Evolutionary conservation across 768 basidiomycete species (phyloP).

Genomic region (Collybia sordida): DNA sequence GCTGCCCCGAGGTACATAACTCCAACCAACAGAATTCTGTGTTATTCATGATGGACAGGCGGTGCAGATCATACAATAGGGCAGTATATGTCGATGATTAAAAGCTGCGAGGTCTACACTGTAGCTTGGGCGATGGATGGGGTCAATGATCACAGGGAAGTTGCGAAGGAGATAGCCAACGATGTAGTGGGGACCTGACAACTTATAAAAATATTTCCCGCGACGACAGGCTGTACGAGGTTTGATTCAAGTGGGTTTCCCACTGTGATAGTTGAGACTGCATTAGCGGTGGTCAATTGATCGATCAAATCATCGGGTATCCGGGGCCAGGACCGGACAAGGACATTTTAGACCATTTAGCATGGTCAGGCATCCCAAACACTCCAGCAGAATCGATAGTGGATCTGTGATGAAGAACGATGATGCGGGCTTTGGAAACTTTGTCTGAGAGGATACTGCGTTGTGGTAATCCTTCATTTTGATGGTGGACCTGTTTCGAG

Average conservation of each 20-base stretch:
- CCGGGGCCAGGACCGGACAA: no score
- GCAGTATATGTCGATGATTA: conserved; percentile 1
- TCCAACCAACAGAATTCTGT: conserved; percentile 33
- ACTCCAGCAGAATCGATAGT: no score
- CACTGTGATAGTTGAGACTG: neutral
- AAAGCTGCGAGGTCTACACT: conserved; percentile 3
- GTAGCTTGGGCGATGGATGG: conserved; percentile 23
- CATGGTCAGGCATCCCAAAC: no score
- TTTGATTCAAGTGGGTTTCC: conserved; percentile 9
- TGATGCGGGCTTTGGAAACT: neutral
- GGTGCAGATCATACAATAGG: conserved; percentile 35
- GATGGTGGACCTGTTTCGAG: neutral
- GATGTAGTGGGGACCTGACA: conserved; percentile 8
- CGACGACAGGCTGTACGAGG: conserved; percentile 33
- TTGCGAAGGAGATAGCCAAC: conserved; percentile 19
- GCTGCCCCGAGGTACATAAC: conserved; percentile 19
- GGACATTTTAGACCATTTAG: no score
- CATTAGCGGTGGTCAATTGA: conserved; percentile 10
- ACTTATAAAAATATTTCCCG: conserved; percentile 13
- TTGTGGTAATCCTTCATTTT: no score
- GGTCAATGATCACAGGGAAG: conserved; percentile 19
- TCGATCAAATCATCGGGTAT: conserved; percentile 8
- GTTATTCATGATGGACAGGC: conserved; percentile 39
- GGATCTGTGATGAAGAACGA: neutral
- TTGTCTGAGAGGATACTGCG: no score